A percentile compares a stretch with the other conserved stretches of the same genome.
phyloP scores from a whole-genome alignment of 2,329 filamentous ascomycete species.

The Emergomyces pasteurianus region DNA sequence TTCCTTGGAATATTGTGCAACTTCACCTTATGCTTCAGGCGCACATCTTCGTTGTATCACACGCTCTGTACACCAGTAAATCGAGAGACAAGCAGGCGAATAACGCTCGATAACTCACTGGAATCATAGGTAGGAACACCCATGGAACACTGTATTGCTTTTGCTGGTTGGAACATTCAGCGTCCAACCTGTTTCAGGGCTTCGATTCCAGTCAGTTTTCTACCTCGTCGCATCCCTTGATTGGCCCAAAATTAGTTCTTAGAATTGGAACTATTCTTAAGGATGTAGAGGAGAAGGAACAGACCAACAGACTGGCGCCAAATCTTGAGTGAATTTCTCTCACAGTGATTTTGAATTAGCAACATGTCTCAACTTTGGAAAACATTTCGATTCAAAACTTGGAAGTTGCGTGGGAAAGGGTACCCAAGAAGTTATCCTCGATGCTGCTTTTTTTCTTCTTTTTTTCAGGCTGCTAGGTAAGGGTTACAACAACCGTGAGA shows the following conservation, averaged over 20 bases:
- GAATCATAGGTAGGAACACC: background rate
- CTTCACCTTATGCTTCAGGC: background rate
- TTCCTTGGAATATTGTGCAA: background rate
- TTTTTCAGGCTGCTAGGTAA: background rate
- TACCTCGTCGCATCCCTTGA: background rate
- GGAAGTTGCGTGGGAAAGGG: too few relatives aligned
- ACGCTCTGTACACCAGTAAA: background rate
- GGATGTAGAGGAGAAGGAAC: too few relatives aligned
- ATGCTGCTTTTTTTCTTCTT: background rate
- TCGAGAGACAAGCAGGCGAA: background rate
- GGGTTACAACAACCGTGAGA: too few relatives aligned
- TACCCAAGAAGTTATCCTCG: background rate
- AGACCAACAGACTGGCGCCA: too few relatives aligned
- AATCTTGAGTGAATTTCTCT: background rate
- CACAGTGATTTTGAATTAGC: background rate
- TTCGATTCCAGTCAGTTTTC: background rate
- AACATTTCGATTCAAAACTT: background rate
- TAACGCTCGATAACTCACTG: background rate
- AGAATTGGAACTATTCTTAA: too few relatives aligned
- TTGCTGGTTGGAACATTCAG: background rate
- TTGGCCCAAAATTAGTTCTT: background rate
- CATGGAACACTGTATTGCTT: too few relatives aligned
- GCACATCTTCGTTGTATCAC: background rate
- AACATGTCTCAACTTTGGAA: background rate
- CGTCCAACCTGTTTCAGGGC: background rate